phyloP scores from a whole-genome alignment of 2,329 filamentous ascomycete species.

The Colletotrichum gigasporum region DNA sequence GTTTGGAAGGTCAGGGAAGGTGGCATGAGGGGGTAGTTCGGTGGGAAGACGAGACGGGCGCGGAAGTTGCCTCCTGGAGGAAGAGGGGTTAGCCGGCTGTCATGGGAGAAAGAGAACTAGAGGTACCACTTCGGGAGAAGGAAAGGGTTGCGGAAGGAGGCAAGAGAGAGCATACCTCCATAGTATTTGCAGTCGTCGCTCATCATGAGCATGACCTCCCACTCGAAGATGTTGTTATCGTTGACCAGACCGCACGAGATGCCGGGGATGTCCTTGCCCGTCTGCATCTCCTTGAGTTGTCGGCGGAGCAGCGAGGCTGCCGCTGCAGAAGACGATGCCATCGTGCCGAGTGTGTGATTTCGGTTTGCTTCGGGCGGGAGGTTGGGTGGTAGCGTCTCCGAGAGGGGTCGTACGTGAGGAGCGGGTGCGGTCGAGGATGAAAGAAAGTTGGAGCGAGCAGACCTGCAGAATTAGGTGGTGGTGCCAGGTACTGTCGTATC shows the following conservation, averaged over 20 bases:
- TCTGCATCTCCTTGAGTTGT: slow-evolving; percentile 95
- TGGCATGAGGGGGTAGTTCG: slow-evolving; percentile 86
- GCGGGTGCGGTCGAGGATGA: too few species aligned
- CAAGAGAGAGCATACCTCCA: slow-evolving; percentile 75
- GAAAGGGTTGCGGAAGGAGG: neutral
- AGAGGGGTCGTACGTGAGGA: neutral
- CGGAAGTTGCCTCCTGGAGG: slow-evolving; percentile 87
- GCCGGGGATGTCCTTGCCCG: slow-evolving; percentile 88
- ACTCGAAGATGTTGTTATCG: slow-evolving; percentile 91
- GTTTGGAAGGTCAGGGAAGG: slow-evolving; percentile 88
- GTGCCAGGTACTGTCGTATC: too few species aligned
- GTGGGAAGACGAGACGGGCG: slow-evolving; percentile 83
- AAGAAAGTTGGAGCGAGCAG: neutral
- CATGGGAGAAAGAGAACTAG: neutral
- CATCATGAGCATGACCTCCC: slow-evolving; percentile 99
- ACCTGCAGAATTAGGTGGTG: too few species aligned
- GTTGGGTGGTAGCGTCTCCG: neutral
- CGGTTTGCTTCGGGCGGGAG: neutral
- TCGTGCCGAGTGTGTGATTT: slow-evolving; percentile 23
- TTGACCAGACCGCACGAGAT: slow-evolving; percentile 91
- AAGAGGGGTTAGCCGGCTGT: neutral
- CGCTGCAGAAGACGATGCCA: slow-evolving; percentile 59
- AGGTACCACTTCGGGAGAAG: neutral
- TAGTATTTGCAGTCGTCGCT: slow-evolving; percentile 94
- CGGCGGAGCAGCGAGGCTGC: slow-evolving; percentile 80